These are phyloP conservation scores for Nannochloropsis oceanica DNA, from an alignment of 108 stramenopile genomes.

Conservation along the genomic window DNA sequence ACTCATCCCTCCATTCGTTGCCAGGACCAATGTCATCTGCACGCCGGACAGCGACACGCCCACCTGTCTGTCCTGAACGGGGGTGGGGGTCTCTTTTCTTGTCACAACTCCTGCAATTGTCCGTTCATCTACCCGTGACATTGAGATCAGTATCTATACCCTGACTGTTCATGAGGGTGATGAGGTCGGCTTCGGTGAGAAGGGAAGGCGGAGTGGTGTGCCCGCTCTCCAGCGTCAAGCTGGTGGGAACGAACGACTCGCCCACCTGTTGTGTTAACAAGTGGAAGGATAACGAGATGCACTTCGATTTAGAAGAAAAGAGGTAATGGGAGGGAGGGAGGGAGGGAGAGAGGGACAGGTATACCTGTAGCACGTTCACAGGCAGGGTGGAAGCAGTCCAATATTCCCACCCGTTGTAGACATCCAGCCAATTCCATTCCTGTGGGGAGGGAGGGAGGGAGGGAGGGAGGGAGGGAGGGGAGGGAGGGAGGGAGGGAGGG, in stretches of 20 bases:
- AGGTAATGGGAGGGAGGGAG: too few relatives aligned
- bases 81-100: too few relatives aligned
- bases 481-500: neutral
- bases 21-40: too few relatives aligned
- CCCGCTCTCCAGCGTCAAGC: constrained; percentile 28
- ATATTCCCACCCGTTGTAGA: constrained; percentile 34
- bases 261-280: neutral
- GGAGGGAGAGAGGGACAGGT: too few relatives aligned
- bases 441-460: neutral
- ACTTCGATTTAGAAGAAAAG: too few relatives aligned
- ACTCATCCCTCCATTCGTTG: too few relatives aligned
- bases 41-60: too few relatives aligned
- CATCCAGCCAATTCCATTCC: constrained; percentile 39
- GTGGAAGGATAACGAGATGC: neutral
- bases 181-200: constrained; percentile 41
- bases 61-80: too few relatives aligned
- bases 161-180: constrained; percentile 38
- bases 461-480: neutral
- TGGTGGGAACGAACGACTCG: neutral
- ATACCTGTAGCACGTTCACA: constrained; percentile 1
- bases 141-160: constrained; percentile 42
- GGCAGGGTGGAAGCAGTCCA: constrained; percentile 33
- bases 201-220: constrained; percentile 30
- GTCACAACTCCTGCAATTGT: too few relatives aligned
- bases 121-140: too few relatives aligned